Evolutionary conservation across 352 stramenopile genomes (phyloP), one percentile per base, ranked within the genome.

Genomic region (Saprolegnia diclina): DNA sequence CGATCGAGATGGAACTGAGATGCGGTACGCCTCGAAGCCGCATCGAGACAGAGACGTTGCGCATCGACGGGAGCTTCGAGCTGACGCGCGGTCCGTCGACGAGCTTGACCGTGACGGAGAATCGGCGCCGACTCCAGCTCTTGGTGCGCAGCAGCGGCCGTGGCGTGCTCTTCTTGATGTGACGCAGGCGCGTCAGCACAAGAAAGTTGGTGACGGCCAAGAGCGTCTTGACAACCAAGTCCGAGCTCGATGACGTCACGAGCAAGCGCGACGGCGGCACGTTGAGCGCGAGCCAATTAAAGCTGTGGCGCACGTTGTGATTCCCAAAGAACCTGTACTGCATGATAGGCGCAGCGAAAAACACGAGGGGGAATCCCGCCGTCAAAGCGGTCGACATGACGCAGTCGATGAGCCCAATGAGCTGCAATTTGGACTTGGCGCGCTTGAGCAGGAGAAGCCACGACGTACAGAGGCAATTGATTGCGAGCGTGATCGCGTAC

Each of bases 371-470:
- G 14, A 65, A 65, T 1, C 40, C 40, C 14, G 57, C 22, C 22
- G 40, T 54, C 6, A 65, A 22, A 3, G 55, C 19, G 4, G 55
- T 54, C 21, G 40, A 21, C 9, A 65, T 35, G 21, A 53, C 19
- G n/a, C n/a, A 53, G n/a, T 65, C n/a, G 5, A 65, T 11, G 45
- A 52, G 19, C 9, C 14, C 13, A 4, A 65, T 11, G 19, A 52
- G 13, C 10, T 16, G 11, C 21, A 46, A 9, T 21, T 65, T 35
- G 7, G 26, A 26, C 1, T 14, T 24, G 18, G 57, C 22, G 57
- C 55, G 22, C 13, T 53, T 52, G 26, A 65, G 13, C 7, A 65
- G n/a, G 4, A 65, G 19, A 1, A 65, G n/a, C 57, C 57, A 65
- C 22, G 57, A 38, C 26, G 57, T 65, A 4, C 18, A 21, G 40